phyloP scores from a whole-genome alignment of 306 rosid species.

The Notholithocarpus densiflorus region DNA sequence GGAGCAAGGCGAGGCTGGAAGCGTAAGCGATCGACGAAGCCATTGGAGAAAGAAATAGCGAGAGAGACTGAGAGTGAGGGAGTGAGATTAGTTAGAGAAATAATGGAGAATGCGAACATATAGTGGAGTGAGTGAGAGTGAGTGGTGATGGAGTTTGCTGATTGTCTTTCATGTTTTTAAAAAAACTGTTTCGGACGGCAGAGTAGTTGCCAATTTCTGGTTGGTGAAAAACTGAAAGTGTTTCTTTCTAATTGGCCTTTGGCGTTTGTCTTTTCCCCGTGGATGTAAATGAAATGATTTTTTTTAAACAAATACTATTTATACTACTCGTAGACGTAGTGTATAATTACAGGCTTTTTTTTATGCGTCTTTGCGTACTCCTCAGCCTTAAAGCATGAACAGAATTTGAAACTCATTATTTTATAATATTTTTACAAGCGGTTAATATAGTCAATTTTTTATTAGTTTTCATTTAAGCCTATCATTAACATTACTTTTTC shows the following conservation, averaged over 20 bases:
- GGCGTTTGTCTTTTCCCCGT: neutral
- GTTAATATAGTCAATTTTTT: accelerated
- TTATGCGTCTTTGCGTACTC: too few relatives aligned
- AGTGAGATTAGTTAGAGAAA: neutral
- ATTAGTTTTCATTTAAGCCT: accelerated
- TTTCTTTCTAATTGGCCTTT: neutral
- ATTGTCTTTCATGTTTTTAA: neutral
- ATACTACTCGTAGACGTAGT: too few relatives aligned
- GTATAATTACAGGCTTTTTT: too few relatives aligned
- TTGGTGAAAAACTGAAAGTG: neutral
- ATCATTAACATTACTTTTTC: accelerated
- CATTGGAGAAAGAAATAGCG: conserved; percentile 22
- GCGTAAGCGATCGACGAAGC: conserved; percentile 28
- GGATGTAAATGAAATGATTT: neutral
- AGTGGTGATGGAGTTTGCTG: neutral
- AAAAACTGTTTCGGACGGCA: conserved; percentile 13
- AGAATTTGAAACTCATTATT: too few relatives aligned
- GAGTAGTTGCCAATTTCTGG: conserved; percentile 8
- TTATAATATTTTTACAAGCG: too few relatives aligned
- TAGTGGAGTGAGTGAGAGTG: neutral
- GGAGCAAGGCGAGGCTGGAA: conserved; percentile 15
- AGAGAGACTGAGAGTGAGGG: neutral
- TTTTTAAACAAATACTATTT: too few relatives aligned
- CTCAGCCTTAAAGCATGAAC: too few relatives aligned
- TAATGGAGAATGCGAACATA: neutral